A percentile compares a stretch with the other conserved stretches of the same genome.
Conservation (phyloP, 23 red algal species). For the Cyanidioschyzon merolae region DNA sequence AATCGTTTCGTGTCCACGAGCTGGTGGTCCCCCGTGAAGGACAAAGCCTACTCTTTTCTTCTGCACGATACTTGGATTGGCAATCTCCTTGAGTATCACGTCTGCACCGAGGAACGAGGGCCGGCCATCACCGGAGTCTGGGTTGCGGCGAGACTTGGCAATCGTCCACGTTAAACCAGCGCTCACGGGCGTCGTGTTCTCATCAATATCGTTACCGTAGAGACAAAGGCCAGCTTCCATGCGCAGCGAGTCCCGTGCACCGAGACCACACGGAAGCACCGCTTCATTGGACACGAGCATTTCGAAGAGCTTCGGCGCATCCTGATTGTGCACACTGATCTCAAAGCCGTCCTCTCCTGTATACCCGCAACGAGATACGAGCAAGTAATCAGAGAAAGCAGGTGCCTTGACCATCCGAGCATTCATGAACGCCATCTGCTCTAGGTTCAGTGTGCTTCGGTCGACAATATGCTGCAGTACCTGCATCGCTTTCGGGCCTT, state of each 20-base stretch:
- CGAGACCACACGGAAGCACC: slow-evolving; percentile 62
- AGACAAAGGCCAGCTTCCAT: slow-evolving; percentile 91
- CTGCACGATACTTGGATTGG: slow-evolving; percentile 27
- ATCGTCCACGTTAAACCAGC: slow-evolving; percentile 81
- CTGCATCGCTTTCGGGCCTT: slow-evolving; percentile 78
- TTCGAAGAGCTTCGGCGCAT: slow-evolving; percentile 44
- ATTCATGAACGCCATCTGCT: slow-evolving; percentile 73
- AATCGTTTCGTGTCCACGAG: slow-evolving; percentile 32
- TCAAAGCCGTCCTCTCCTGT: slow-evolving; percentile 99
- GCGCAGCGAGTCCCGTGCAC: slow-evolving; percentile 76
- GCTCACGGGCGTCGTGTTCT: slow-evolving; percentile 80
- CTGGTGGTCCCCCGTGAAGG: slow-evolving; percentile 72
- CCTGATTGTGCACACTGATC: slow-evolving; percentile 49
- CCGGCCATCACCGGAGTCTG: slow-evolving; percentile 36
- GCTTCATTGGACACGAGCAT: slow-evolving; percentile 35
- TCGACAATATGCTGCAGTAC: slow-evolving; percentile 28
- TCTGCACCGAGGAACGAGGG: slow-evolving; percentile 60
- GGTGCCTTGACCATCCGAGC: slow-evolving; percentile 26
- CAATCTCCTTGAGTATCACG: slow-evolving; percentile 62
- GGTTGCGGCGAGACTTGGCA: slow-evolving; percentile 51
- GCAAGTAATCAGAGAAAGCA: slow-evolving; percentile 43
- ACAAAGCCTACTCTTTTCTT: slow-evolving; percentile 60
- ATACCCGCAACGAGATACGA: slow-evolving; percentile 82
- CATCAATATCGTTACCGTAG: slow-evolving; percentile 97
- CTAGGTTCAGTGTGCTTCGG: slow-evolving; percentile 29